These are phyloP conservation scores for Russula foetens DNA, from an alignment of 768 basidiomycete genomes.

Conservation along the genomic window DNA sequence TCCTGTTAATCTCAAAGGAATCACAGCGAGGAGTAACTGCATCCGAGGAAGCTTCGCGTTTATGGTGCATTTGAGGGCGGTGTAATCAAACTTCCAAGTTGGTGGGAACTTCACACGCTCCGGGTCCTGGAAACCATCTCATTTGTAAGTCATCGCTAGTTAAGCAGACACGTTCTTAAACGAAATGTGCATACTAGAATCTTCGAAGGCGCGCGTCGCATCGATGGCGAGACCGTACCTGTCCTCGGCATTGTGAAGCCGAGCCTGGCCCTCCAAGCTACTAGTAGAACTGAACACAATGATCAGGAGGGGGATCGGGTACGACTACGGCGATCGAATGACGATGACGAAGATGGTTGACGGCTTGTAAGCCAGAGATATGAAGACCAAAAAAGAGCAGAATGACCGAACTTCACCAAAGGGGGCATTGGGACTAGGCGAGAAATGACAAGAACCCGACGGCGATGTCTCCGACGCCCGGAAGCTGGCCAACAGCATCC, in stretches of 20 bases:
- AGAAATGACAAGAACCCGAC: not conserved
- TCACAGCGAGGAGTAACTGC: too few species aligned
- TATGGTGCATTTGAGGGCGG: too few species aligned
- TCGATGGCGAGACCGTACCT: not conserved
- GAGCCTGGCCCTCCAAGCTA: not conserved
- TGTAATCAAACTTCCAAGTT: too few species aligned
- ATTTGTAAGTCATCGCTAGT: not conserved
- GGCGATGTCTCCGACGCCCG: not conserved
- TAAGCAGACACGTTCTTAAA: not conserved
- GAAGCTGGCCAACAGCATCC: not conserved
- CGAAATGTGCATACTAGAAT: not conserved
- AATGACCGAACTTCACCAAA: not conserved
- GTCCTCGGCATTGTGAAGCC: not conserved
- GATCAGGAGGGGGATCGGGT: not conserved
- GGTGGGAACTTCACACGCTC: not conserved
- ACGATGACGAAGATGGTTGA: not conserved
- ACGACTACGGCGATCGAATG: not conserved
- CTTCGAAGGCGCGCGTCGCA: not conserved
- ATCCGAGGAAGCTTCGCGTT: too few species aligned
- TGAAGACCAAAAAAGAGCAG: not conserved
- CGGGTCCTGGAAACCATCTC: not conserved
- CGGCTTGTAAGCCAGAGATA: slow-evolving; percentile 3
- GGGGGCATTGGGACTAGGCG: not conserved
- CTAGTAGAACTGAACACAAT: not conserved
- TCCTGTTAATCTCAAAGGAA: too few species aligned